Evolutionary conservation across 2,329 filamentous ascomycete species (phyloP).

Genomic region (Aspergillus sclerotialis): DNA sequence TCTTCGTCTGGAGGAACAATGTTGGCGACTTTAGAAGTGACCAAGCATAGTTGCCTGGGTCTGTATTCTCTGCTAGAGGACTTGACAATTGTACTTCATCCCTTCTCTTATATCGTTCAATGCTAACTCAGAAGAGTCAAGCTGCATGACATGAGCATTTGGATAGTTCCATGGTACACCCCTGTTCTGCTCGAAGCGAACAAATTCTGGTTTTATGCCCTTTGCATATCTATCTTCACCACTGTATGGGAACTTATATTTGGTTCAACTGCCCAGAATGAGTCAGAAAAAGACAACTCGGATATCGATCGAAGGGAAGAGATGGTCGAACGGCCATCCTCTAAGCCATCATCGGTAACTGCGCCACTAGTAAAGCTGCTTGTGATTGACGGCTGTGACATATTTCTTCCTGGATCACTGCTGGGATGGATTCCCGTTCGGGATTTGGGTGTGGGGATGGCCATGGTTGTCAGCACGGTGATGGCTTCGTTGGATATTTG

Average conservation of each 20-base stretch:
- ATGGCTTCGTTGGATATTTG: slow-evolving; percentile 31
- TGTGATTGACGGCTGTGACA: slow-evolving; percentile 52
- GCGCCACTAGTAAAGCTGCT: slow-evolving; percentile 40
- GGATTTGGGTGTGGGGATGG: slow-evolving; percentile 46
- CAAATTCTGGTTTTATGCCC: slow-evolving; percentile 61
- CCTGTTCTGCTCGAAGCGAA: slow-evolving; percentile 52
- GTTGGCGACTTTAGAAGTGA: slow-evolving; percentile 44
- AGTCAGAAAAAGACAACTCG: too few relatives aligned
- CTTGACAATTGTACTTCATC: slow-evolving; percentile 46
- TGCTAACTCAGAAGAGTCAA: slow-evolving; percentile 4
- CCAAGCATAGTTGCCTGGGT: slow-evolving; percentile 53
- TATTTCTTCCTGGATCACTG: slow-evolving; percentile 52
- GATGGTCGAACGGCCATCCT: too few relatives aligned
- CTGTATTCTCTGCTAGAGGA: slow-evolving; percentile 61
- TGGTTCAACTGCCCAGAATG: neutral
- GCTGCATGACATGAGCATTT: slow-evolving; percentile 46
- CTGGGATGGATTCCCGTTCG: slow-evolving; percentile 55
- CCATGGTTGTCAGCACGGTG: slow-evolving; percentile 55
- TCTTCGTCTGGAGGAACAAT: slow-evolving; percentile 13
- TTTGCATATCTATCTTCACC: slow-evolving; percentile 44
- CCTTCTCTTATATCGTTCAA: slow-evolving; percentile 13
- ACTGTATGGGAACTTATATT: slow-evolving; percentile 11
- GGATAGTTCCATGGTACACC: slow-evolving; percentile 32
- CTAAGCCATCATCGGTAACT: too few relatives aligned
- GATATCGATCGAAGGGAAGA: too few relatives aligned